Base-by-base conservation (phyloP, 2,329 filamentous ascomycete genomes). In the Fusarium sp. region DNA sequence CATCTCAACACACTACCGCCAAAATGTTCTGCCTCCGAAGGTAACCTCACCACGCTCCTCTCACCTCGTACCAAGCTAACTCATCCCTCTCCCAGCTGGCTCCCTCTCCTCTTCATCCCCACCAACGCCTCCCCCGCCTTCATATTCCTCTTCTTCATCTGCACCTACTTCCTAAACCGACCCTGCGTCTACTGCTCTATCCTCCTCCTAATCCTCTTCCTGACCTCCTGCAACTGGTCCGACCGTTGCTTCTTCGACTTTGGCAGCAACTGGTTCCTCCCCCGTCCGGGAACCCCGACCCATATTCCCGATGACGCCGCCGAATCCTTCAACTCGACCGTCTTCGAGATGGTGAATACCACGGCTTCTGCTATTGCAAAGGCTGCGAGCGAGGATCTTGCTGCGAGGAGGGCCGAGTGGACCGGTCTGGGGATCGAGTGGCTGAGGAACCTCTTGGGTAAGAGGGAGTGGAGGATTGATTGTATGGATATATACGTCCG, bases 171-270 rank as follows among this genome's bases (percentile, higher is more conserved):
- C 84, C 92, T 99, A 78, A 97, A 98, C 85, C 92, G 96, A 64
- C 96, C 96, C 62, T 99, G 96, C 86, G 92, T 98, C 77, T 99
- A 99, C 88, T 99, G 96, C 89, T 98, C 95, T 70, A 92, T 98
- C 71, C 92, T 99, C 62, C 94, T 99, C 57, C 89, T 98, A 74
- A 95, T 98, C 77, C 94, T 99, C 77, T 97, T 98, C 86, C 89
- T 95, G 75, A 97, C 95, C 29, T 95, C 93, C 29, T 96, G 94
- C 83, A 92, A 95, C 88, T 96, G 94, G 94, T 93, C 92, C 75
- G 93, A 95, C 81, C 91, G 92, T 62, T 96, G 94, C 81, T 96
- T 98, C 85, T 96, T 98, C 87, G 96, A 98, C 85, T 93, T 98
- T 79, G 89, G 87, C 80, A 93, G 92, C 78, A 94, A 97, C 85